These are phyloP conservation scores for Eremothecium coryli DNA, from an alignment of 1,139 yeast genomes.

Conservation along the genomic window DNA sequence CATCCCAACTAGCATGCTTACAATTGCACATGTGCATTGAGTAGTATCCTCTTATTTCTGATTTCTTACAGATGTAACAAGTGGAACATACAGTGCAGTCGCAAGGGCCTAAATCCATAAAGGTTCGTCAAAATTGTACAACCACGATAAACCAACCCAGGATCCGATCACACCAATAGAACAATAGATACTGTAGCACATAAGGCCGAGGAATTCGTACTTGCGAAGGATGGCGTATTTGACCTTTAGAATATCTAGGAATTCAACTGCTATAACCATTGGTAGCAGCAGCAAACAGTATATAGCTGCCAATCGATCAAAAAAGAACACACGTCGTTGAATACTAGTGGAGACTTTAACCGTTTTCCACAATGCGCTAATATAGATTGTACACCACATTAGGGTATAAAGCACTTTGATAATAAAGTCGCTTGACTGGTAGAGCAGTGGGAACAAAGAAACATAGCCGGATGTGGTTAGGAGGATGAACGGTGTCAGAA, in stretches of 20 bases:
- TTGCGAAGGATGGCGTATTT: slow-evolving; percentile 38
- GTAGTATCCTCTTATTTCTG: too few species aligned
- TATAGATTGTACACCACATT: slow-evolving; percentile 76
- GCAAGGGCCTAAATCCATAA: slow-evolving; percentile 36
- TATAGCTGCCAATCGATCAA: slow-evolving; percentile 61
- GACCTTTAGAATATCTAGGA: slow-evolving; percentile 49
- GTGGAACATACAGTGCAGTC: neutral
- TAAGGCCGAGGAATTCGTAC: slow-evolving; percentile 66
- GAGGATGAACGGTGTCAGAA: slow-evolving; percentile 57
- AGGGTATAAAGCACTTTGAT: slow-evolving; percentile 71
- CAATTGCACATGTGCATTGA: too few species aligned
- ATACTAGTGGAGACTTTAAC: slow-evolving; percentile 40
- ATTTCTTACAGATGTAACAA: too few species aligned
- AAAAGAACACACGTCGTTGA: slow-evolving; percentile 44
- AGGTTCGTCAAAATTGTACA: slow-evolving; percentile 69
- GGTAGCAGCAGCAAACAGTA: slow-evolving; percentile 65
- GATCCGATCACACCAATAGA: slow-evolving; percentile 75
- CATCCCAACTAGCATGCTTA: too few species aligned
- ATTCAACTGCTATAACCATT: slow-evolving; percentile 45
- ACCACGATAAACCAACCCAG: slow-evolving; percentile 86
- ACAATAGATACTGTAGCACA: slow-evolving; percentile 80
- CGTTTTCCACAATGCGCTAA: slow-evolving; percentile 60
- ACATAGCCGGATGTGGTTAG: slow-evolving; percentile 77
- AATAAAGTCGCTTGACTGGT: slow-evolving; percentile 70
- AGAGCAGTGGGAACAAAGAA: slow-evolving; percentile 79